Conservation (phyloP, 257 asterid species). For the Leonotis leonurus region DNA sequence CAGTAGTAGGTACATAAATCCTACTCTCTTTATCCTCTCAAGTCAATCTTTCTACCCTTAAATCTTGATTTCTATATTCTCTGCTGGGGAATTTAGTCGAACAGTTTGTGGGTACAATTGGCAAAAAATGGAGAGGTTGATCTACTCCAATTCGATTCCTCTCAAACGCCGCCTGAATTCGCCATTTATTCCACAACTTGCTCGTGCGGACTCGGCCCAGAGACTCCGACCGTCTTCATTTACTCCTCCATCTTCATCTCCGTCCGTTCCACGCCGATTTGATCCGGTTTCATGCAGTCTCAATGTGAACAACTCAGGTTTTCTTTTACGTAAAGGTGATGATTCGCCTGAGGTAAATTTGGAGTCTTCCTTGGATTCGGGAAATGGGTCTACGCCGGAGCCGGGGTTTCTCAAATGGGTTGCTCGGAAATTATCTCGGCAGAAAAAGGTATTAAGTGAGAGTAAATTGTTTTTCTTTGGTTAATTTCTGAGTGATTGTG, state of each 20-base stretch:
- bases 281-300: constrained; percentile 29
- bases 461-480: background rate
- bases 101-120: background rate
- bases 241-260: constrained; percentile 7
- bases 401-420: constrained; percentile 28
- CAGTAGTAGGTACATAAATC: background rate
- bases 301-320: constrained; percentile 14
- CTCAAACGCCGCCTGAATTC: constrained; percentile 27
- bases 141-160: constrained; percentile 48
- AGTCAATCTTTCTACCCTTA: constrained; percentile 7
- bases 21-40: constrained; percentile 26
- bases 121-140: constrained; percentile 56
- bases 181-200: constrained; percentile 37
- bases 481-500: background rate
- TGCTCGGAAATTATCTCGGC: constrained; percentile 22
- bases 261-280: constrained; percentile 27
- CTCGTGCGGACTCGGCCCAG: constrained; percentile 20
- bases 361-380: constrained; percentile 22
- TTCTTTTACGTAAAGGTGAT: constrained; percentile 10
- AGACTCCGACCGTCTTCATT: constrained; percentile 15
- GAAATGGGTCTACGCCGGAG: constrained; percentile 28
- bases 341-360: constrained; percentile 12
- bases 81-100: background rate
- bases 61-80: background rate
- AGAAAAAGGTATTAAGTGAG: constrained; percentile 38